Evolutionary conservation across 169 alveolate genomes (phyloP), one percentile per base, ranked within the genome.

Genomic region (Amoebophrya sp.): DNA sequence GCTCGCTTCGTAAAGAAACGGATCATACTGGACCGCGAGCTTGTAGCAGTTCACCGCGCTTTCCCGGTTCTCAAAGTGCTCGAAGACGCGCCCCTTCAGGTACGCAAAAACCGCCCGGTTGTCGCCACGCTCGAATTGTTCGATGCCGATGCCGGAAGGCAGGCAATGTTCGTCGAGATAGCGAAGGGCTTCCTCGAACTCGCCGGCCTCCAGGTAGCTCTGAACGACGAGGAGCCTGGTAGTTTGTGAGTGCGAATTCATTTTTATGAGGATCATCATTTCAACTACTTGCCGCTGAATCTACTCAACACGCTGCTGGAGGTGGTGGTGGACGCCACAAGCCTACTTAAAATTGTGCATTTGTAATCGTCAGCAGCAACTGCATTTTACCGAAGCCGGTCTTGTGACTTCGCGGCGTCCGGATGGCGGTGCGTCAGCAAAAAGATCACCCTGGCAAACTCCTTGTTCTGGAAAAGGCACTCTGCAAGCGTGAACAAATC

Each of bases 11-110:
- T 66, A 2, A 0, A 66, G 83, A 25, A 7, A 66, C 29, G 83
- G 35, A 25, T 66, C 83, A 25, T 66, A 66, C 29, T 66, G 12
- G 38, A 66, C 83, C 29, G 83, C 83, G 10, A 66, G 83, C 32
- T 66, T 66, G 83, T 66, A 66, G 83, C 83, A 66, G 83, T 66
- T 66, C 29, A 66, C 83, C 35, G 83, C 83, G 35, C 35, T 25
- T 1, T 66, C 83, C 10, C 83, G 83, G 35, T 66, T 66, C 35
- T 66, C 83, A 25, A 66, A 66, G 35, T 66, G 83, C 83, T 66
- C 83, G 83, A 66, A 66, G 35, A 66, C 83, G 35, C 32, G 12
- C 10, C 83, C 83, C 83, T 66, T 66, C 83, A 66, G 83, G 18
- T 12, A 66, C 83, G 83, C 83, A 66, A 66, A 66, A 7, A 66